Percentiles rank a stretch among this genome's conserved stretches.
phyloP scores from a whole-genome alignment of 2,329 filamentous ascomycete genomes.

The Penicillium sp. region DNA sequence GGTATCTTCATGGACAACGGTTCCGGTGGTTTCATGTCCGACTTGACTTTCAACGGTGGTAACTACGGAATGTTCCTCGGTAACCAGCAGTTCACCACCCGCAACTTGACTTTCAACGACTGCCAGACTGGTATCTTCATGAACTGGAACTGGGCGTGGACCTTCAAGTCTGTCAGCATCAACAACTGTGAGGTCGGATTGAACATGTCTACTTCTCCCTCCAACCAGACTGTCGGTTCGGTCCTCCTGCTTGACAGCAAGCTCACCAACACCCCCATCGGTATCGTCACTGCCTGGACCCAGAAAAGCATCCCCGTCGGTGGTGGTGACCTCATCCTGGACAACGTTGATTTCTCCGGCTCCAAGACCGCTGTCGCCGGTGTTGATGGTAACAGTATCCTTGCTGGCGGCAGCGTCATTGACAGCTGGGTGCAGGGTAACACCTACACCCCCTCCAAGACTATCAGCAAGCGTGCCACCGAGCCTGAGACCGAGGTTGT shows the following conservation, averaged over 20 bases:
- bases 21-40: slow-evolving; percentile 80
- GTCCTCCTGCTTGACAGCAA: slow-evolving; percentile 79
- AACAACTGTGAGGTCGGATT: slow-evolving; percentile 74
- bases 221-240: slow-evolving; percentile 78
- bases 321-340: slow-evolving; percentile 79
- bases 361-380: slow-evolving; percentile 68
- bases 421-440: slow-evolving; percentile 78
- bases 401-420: slow-evolving; percentile 70
- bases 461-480: slow-evolving; percentile 29
- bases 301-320: slow-evolving; percentile 62
- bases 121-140: slow-evolving; percentile 83
- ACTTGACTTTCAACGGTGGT: slow-evolving; percentile 82
- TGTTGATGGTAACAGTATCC: slow-evolving; percentile 59
- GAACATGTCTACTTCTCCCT: slow-evolving; percentile 71
- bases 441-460: slow-evolving; percentile 56
- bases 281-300: slow-evolving; percentile 74
- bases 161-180: slow-evolving; percentile 74
- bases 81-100: slow-evolving; percentile 84
- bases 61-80: slow-evolving; percentile 77
- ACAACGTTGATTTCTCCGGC: slow-evolving; percentile 83
- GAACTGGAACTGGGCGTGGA: slow-evolving; percentile 92
- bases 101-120: slow-evolving; percentile 79
- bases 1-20: slow-evolving; percentile 86
- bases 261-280: slow-evolving; percentile 73
- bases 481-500: slow-evolving; percentile 21